A percentile compares a stretch with the other conserved stretches of the same genome.
Conservation (phyloP, 305 asterid species). For the Nicotiana rustica region DNA sequence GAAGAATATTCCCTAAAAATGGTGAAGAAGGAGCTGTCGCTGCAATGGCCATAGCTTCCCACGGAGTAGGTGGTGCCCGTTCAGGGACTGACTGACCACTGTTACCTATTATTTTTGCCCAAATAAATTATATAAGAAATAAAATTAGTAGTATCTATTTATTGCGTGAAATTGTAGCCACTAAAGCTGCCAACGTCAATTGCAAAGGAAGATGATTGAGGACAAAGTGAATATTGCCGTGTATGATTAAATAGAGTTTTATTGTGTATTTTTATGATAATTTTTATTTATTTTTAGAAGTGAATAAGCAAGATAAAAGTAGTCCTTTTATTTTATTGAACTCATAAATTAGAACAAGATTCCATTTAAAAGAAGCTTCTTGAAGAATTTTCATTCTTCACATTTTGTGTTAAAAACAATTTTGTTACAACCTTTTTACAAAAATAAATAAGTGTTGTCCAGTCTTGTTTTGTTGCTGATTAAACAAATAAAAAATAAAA, state of each 20-base stretch:
- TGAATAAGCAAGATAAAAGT: not conserved
- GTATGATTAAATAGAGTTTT: not conserved
- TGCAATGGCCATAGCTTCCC: constrained; percentile 34
- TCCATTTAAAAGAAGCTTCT: not conserved
- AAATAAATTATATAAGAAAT: too few relatives aligned
- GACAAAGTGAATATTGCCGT: too few relatives aligned
- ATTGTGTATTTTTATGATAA: not conserved
- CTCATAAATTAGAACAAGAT: too few relatives aligned
- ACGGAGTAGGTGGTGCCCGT: not conserved
- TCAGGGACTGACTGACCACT: not conserved
- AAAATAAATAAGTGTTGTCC: not conserved
- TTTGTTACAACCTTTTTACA: not conserved
- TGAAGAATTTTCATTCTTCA: not conserved
- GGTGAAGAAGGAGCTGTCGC: constrained; percentile 64
- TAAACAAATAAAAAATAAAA: too few relatives aligned
- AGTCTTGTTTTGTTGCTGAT: not conserved
- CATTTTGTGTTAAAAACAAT: not conserved
- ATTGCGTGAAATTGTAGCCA: constrained; percentile 11
- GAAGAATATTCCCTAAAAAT: constrained; percentile 59
- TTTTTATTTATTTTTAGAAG: not conserved
- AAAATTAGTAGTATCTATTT: not conserved
- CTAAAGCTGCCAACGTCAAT: not conserved
- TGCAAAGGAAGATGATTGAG: not conserved
- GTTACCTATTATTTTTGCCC: too few relatives aligned
- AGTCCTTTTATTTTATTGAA: too few relatives aligned